Evolutionary conservation across 768 basidiomycete species (phyloP).

Genomic region (Russula emetica): DNA sequence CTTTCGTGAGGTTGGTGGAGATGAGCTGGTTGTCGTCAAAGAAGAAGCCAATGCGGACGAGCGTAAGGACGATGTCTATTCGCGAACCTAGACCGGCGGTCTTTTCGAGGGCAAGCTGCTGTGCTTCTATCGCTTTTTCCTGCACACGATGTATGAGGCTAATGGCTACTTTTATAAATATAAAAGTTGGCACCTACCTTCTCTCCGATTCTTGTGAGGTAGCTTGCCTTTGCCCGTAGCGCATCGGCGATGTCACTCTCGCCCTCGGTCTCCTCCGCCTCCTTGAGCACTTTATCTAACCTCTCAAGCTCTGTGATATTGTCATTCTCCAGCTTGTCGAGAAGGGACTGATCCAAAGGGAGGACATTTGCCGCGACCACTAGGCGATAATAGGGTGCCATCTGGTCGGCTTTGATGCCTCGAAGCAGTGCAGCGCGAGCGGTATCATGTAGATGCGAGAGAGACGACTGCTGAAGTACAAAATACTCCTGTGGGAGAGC

Average conservation of each 20-base stretch:
- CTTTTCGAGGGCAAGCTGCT: slow-evolving; percentile 82
- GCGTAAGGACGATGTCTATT: slow-evolving; percentile 88
- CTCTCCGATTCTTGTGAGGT: slow-evolving; percentile 86
- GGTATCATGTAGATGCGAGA: slow-evolving; percentile 60
- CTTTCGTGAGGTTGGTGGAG: slow-evolving; percentile 65
- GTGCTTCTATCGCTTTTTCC: slow-evolving; percentile 79
- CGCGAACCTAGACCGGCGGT: slow-evolving; percentile 88
- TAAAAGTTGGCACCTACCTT: slow-evolving; percentile 39
- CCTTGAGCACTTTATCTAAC: slow-evolving; percentile 72
- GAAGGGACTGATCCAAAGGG: slow-evolving; percentile 48
- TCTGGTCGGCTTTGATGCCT: slow-evolving; percentile 79
- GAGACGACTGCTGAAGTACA: slow-evolving; percentile 56
- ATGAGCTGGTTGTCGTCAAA: slow-evolving; percentile 75
- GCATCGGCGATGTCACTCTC: slow-evolving; percentile 92
- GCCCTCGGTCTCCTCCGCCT: slow-evolving; percentile 87
- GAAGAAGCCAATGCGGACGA: slow-evolving; percentile 88
- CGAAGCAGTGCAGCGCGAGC: slow-evolving; percentile 63
- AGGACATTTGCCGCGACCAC: slow-evolving; percentile 51
- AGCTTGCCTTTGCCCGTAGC: slow-evolving; percentile 77
- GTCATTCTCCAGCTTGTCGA: slow-evolving; percentile 56
- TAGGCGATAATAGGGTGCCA: slow-evolving; percentile 76
- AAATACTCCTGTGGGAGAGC: slow-evolving; percentile 76
- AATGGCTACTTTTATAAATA: background rate
- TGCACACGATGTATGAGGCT: slow-evolving; percentile 32
- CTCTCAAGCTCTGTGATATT: slow-evolving; percentile 70